phyloP scores from a whole-genome alignment of 192 early-diverging fungal species.

The Chytriomyces sp. region DNA sequence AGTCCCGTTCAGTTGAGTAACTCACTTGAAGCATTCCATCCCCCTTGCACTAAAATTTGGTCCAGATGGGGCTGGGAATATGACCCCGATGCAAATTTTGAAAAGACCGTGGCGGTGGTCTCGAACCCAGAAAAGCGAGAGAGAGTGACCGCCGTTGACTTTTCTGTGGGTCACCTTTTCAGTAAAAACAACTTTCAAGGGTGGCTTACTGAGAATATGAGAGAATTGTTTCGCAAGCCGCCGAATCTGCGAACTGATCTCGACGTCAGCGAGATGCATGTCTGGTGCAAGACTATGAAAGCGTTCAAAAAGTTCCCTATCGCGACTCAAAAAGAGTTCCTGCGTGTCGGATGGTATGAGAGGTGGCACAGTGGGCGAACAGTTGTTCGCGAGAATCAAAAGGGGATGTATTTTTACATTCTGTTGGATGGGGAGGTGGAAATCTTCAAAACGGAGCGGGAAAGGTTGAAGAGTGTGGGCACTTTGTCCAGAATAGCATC shows the following conservation, averaged over 20 bases:
- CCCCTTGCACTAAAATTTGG: not conserved
- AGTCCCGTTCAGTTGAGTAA: slow-evolving; percentile 39
- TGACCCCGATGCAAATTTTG: slow-evolving; percentile 41
- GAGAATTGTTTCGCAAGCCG: slow-evolving; percentile 38
- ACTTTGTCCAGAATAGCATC: not conserved
- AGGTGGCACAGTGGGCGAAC: slow-evolving; percentile 36
- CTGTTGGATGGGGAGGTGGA: slow-evolving; percentile 49
- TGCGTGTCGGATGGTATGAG: slow-evolving; percentile 37
- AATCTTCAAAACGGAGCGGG: slow-evolving; percentile 39
- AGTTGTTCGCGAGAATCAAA: slow-evolving; percentile 39
- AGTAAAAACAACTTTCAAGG: slow-evolving; percentile 39
- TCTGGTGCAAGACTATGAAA: slow-evolving; percentile 14
- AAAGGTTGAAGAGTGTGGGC: slow-evolving; percentile 4
- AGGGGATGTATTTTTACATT: slow-evolving; percentile 37
- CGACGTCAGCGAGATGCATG: slow-evolving; percentile 39
- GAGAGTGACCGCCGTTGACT: slow-evolving; percentile 32
- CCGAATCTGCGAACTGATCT: slow-evolving; percentile 13
- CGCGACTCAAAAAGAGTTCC: slow-evolving; percentile 27
- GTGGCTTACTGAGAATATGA: slow-evolving; percentile 37
- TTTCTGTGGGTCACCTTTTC: slow-evolving; percentile 43
- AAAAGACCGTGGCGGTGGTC: not conserved
- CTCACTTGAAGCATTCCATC: not conserved
- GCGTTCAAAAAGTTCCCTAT: slow-evolving; percentile 22
- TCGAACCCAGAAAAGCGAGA: slow-evolving; percentile 1
- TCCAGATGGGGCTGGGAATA: slow-evolving; percentile 46